Evolutionary conservation across 805 yeast species (phyloP).

Genomic region (Sugiyamaella americana): DNA sequence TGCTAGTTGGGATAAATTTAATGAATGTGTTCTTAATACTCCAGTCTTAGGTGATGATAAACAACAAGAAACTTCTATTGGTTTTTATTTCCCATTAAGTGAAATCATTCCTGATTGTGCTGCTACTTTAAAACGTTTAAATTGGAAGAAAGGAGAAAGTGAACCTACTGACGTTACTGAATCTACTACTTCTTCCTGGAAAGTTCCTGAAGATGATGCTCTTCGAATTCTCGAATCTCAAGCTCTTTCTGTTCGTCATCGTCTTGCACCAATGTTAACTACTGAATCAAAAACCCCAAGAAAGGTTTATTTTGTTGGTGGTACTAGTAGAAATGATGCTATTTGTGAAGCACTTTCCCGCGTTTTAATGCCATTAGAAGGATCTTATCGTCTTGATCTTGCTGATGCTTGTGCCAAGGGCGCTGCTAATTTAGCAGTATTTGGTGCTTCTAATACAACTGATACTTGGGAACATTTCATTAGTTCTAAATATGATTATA

Average conservation of each 20-base stretch:
- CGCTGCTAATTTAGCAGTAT: slow-evolving; percentile 79
- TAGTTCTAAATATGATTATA: slow-evolving; percentile 7
- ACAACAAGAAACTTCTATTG: slow-evolving; percentile 35
- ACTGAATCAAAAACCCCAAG: slow-evolving; percentile 46
- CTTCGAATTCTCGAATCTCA: slow-evolving; percentile 79
- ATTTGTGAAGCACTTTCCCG: slow-evolving; percentile 65
- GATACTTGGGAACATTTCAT: slow-evolving; percentile 17
- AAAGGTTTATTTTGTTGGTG: slow-evolving; percentile 78
- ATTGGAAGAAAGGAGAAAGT: slow-evolving; percentile 7
- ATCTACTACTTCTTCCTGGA: slow-evolving; percentile 13
- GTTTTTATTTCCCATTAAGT: slow-evolving; percentile 82
- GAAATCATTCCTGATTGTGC: slow-evolving; percentile 83
- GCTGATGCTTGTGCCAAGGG: slow-evolving; percentile 92
- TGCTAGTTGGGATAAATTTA: slow-evolving; percentile 28
- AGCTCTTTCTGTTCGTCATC: slow-evolving; percentile 72
- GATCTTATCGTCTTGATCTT: slow-evolving; percentile 65
- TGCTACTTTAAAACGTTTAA: slow-evolving; percentile 30
- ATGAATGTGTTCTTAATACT: slow-evolving; percentile 15
- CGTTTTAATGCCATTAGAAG: slow-evolving; percentile 59
- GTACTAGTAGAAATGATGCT: slow-evolving; percentile 67
- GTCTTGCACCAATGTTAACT: slow-evolving; percentile 73
- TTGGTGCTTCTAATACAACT: slow-evolving; percentile 7
- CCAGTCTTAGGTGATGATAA: slow-evolving; percentile 30
- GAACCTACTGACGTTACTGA: background rate
- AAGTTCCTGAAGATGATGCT: slow-evolving; percentile 52